Base-by-base conservation (phyloP, 352 stramenopile species). In the Globisporangium spinosum region DNA sequence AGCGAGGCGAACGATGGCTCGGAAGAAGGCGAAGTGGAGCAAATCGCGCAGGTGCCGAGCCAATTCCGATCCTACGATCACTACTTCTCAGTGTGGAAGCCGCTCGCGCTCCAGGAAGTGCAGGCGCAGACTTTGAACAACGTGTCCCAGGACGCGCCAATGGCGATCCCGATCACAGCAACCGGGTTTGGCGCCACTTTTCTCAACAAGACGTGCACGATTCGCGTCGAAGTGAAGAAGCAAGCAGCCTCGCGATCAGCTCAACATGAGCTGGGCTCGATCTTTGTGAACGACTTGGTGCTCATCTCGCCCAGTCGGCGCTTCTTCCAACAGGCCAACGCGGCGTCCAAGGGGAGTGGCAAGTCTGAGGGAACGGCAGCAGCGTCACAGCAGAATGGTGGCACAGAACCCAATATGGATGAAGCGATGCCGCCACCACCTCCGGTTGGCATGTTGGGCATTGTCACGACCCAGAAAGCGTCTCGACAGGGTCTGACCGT, bases 71-170 rank as follows among this genome's bases (percentile, higher is more conserved):
- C 85, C 53, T 95, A 95, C 51, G 82, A 93, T 15, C 86, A 96
- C 62, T 97, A 97, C 54, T 96, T 95, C 62, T 89, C 80, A 3
- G 87, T 97, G 23, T 97, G 89, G 89, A 90, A 94, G 67, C 89
- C 88, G 2, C 71, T 97, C 17, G 83, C 87, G 17, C 69, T 96
- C 1, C 74, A 95, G 69, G 89, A 97, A 90, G 84, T 97, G n/a
- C 83, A 95, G 63, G 89, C 89, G 3, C 87, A 97, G 60, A 88
- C 86, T 20, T 74, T 95, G 15, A 95, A 93, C 70, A 82, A 73
- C 43, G 74, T 96, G 29, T 82, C 77, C n/a, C 87, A 88, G 3
- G 86, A 94, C 25, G 67, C 79, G 8, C 83, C 85, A 2, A 68
- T 43, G 0, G 60, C 87, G 3, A 76, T 91, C 10, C 70, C 81